Percentiles rank a stretch among this genome's conserved stretches.
Conservation (phyloP, 176 grass and related monocot genomes). For the Avena eriantha region DNA sequence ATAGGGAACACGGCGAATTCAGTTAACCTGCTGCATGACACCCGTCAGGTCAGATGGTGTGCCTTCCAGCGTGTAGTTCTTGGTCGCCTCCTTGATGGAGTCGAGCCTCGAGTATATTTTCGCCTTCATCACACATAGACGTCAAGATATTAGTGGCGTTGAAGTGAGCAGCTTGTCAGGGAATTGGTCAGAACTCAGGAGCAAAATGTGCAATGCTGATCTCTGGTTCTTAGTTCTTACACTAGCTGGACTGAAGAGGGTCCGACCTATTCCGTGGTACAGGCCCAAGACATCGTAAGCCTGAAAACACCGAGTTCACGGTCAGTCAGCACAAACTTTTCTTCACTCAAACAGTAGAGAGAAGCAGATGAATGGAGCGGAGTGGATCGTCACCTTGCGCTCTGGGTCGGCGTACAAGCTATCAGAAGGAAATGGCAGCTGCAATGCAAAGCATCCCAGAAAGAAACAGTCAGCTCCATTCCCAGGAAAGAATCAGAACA, state of each 20-base stretch:
- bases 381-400: slow-evolving; percentile 60
- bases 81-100: slow-evolving; percentile 57
- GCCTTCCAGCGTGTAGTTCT: slow-evolving; percentile 68
- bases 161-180: neutral
- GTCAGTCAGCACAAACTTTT: neutral
- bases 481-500: neutral
- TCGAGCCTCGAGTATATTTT: slow-evolving; percentile 73
- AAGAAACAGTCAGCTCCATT: slow-evolving; percentile 3
- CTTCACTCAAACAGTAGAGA: neutral
- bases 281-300: slow-evolving; percentile 74
- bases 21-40: slow-evolving; percentile 62
- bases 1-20: neutral
- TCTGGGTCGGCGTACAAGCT: slow-evolving; percentile 88
- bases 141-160: neutral
- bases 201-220: neutral
- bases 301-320: slow-evolving; percentile 44
- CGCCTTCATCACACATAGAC: slow-evolving; percentile 30
- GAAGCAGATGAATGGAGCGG: neutral
- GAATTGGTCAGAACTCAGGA: neutral
- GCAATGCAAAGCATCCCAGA: slow-evolving; percentile 10
- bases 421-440: slow-evolving; percentile 87
- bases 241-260: slow-evolving; percentile 73
- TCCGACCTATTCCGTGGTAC: slow-evolving; percentile 76
- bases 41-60: slow-evolving; percentile 54
- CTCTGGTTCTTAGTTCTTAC: slow-evolving; percentile 61